A percentile compares a stretch with the other conserved stretches of the same genome.
Conservation (phyloP, 1,139 yeast species). For the Kodamaea derodonti region DNA sequence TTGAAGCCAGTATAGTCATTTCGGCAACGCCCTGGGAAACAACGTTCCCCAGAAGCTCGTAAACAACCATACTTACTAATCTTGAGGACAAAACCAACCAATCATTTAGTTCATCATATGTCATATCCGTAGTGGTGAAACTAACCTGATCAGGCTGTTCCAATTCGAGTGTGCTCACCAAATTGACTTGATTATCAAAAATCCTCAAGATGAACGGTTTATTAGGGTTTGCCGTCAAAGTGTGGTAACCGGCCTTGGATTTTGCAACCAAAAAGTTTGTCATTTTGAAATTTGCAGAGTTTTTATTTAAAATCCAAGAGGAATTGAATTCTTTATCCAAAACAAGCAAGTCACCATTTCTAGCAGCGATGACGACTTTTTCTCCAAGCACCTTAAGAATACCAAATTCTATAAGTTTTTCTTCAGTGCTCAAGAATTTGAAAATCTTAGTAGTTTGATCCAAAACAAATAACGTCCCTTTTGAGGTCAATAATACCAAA, state of each 20-base stretch:
- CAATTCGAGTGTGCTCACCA: slow-evolving; percentile 17
- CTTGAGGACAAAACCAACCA: slow-evolving; percentile 67
- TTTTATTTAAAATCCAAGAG: slow-evolving; percentile 22
- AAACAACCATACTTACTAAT: slow-evolving; percentile 61
- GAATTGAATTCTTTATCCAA: slow-evolving; percentile 30
- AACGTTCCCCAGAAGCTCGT: slow-evolving; percentile 34
- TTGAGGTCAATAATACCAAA: slow-evolving; percentile 56
- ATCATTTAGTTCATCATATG: slow-evolving; percentile 32
- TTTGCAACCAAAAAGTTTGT: slow-evolving; percentile 46
- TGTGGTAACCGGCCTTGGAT: slow-evolving; percentile 20
- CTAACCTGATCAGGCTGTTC: slow-evolving; percentile 41
- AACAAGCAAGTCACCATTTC: slow-evolving; percentile 50
- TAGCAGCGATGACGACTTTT: slow-evolving; percentile 45
- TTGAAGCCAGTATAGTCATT: slow-evolving; percentile 10
- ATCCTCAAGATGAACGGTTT: slow-evolving; percentile 51
- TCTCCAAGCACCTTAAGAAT: slow-evolving; percentile 48
- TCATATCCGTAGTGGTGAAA: slow-evolving; percentile 59
- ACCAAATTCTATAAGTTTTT: slow-evolving; percentile 35
- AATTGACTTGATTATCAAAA: slow-evolving; percentile 17
- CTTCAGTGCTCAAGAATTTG: slow-evolving; percentile 7
- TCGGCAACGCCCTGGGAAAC: too few relatives aligned
- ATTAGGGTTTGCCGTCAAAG: slow-evolving; percentile 59
- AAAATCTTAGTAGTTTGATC: slow-evolving; percentile 26
- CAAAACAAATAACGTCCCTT: slow-evolving; percentile 47
- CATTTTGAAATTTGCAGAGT: slow-evolving; percentile 37